phyloP scores from a whole-genome alignment of 2,329 filamentous ascomycete genomes.

The Aureobasidium zeae region DNA sequence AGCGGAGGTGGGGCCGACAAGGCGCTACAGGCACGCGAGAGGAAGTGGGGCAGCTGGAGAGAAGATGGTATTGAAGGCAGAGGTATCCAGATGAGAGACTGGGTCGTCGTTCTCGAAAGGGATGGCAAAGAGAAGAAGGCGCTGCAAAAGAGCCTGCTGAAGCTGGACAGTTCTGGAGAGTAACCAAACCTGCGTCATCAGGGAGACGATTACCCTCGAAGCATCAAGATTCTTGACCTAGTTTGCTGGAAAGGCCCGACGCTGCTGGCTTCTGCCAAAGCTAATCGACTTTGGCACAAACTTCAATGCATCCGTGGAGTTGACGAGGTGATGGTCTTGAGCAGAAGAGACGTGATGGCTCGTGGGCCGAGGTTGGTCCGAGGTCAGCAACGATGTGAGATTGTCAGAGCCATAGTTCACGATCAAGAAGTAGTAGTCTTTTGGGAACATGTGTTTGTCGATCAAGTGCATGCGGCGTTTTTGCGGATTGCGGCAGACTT shows the following conservation, averaged over 20 bases:
- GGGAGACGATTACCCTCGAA: too few relatives aligned
- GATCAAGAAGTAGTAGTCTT: conserved; percentile 78
- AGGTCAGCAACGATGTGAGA: conserved; percentile 61
- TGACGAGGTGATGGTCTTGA: conserved; percentile 40
- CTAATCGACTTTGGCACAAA: conserved; percentile 61
- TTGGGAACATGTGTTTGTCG: conserved; percentile 86
- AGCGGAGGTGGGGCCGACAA: conserved; percentile 5
- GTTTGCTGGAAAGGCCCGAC: conserved; percentile 46
- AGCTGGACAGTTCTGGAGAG: conserved; percentile 14
- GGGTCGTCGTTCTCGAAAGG: conserved; percentile 67
- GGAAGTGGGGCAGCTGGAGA: conserved; percentile 36
- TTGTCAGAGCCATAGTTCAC: conserved; percentile 86
- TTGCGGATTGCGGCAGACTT: conserved; percentile 70
- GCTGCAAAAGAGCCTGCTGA: conserved; percentile 44
- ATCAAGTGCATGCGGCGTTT: conserved; percentile 84
- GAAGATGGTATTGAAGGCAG: conserved; percentile 69
- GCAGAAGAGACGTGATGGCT: too few relatives aligned
- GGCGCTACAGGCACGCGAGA: conserved; percentile 19
- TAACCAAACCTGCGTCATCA: not conserved
- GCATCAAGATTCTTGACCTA: too few relatives aligned
- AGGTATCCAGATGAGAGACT: conserved; percentile 76
- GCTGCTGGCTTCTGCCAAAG: conserved; percentile 52
- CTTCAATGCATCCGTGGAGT: conserved; percentile 61
- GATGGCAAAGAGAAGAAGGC: conserved; percentile 61
- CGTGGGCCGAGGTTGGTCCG: too few relatives aligned